Evolutionary conservation across 805 yeast genomes (phyloP), one percentile per base, ranked within the genome.

Genomic region (Metschnikowia vanudenii): DNA sequence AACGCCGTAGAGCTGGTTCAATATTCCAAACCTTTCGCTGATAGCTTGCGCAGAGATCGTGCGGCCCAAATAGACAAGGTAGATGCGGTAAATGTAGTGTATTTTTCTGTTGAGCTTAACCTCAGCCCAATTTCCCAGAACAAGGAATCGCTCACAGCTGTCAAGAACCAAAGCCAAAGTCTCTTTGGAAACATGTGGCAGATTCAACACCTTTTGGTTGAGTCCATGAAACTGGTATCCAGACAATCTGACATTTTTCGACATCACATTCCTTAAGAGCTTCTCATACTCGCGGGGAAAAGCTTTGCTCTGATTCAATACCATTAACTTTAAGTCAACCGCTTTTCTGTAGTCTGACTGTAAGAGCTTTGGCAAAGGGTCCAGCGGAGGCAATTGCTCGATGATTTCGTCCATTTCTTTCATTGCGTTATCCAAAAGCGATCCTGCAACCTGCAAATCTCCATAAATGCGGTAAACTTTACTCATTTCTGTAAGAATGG

Each of bases 51-150:
- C 39, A 4, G 59, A 54, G 29, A 50, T 38, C 5, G 49, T 46
- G 13, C 53, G 51, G 30, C 51, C 50, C 33, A 54, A 36, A 31
- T 61, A 57, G 18, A 55, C 43, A 11, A 66, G 54, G 22, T 58
- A 57, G n/a, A 64, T 41, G 45, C 61, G 60, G 56, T 66, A 69
- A 38, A 68, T 41, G 38, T 56, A 56, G 39, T 61, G 63, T 10
- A 65, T 37, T 16, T 53, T 54, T 17, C 61, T 49, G 53, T 41
- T 43, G 31, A 51, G n/a, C 33, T 51, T 50, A 12, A 55, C 52
- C 43, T 68, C 71, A 8, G 58, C 58, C 59, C 67, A 60, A 50
- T 61, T 68, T 6, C 67, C 69, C 11, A 57, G 28, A 11, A 65
- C 63, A 39, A 71, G 54, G 47, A 61, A 53, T n/a, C 57, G 50